Percentiles rank a stretch among this genome's conserved stretches.
phyloP scores from a whole-genome alignment of 352 stramenopile species.

The Aphanomyces invadans region DNA sequence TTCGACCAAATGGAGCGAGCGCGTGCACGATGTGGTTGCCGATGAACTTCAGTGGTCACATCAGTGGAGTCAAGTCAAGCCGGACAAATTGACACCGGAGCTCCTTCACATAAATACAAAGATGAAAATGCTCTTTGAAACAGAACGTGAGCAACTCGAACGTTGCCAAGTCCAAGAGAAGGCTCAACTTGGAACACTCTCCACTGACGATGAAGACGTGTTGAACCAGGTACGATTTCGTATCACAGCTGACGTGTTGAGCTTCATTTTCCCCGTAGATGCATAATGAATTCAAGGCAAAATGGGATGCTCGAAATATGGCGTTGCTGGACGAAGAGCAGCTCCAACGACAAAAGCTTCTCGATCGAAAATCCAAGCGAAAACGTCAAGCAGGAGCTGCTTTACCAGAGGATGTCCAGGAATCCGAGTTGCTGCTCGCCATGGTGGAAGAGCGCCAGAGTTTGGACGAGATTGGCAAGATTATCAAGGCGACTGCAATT shows the following conservation, averaged over 20 bases:
- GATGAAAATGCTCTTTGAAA: not conserved
- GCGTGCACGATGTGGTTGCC: not conserved
- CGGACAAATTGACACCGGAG: not conserved
- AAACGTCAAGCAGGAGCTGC: not conserved
- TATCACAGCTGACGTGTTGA: not conserved
- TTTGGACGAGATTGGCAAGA: not conserved
- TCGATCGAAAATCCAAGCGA: constrained; percentile 3
- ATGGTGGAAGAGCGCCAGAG: not conserved
- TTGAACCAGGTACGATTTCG: not conserved
- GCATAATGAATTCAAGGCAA: constrained; percentile 24
- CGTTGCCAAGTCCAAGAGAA: constrained; percentile 6
- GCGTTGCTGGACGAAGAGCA: constrained; percentile 12
- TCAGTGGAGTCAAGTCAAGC: not conserved
- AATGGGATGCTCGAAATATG: constrained; percentile 17
- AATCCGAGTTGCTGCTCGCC: not conserved
- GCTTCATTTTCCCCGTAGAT: constrained; percentile 10
- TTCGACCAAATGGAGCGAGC: not conserved
- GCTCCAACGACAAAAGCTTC: constrained; percentile 18
- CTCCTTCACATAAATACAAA: not conserved
- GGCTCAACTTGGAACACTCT: not conserved
- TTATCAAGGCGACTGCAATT: not conserved
- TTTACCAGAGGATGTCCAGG: not conserved
- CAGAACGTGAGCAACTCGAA: not conserved
- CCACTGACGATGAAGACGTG: not conserved
- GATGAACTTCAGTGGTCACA: constrained; percentile 4